Conservation (phyloP, 1,284 basidiomycete species). For the Kalmanozyma brasiliensis region DNA sequence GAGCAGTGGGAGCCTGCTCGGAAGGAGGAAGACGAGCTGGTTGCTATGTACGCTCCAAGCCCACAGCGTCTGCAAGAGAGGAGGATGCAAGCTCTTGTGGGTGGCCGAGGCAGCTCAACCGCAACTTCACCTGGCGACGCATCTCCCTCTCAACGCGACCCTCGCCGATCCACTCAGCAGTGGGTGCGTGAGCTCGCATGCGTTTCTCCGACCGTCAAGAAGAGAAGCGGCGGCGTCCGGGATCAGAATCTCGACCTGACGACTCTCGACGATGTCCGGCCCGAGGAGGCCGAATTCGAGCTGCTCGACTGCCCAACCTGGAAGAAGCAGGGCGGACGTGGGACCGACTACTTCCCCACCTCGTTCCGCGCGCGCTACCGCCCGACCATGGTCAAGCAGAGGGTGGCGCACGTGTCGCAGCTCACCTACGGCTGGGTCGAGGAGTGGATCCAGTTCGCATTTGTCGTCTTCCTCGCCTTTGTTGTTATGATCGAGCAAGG, state of each 20-base stretch:
- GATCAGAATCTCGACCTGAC: constrained; percentile 9
- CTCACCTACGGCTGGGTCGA: constrained; percentile 55
- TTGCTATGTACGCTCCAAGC: constrained; percentile 34
- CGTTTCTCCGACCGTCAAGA: constrained; percentile 18
- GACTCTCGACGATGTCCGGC: constrained; percentile 11
- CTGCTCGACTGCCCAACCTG: constrained; percentile 45
- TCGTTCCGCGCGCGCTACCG: constrained; percentile 51
- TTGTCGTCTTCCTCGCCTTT: constrained; percentile 59
- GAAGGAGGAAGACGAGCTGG: constrained; percentile 43
- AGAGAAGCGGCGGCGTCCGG: not conserved
- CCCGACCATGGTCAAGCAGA: constrained; percentile 55
- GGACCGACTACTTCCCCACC: constrained; percentile 58
- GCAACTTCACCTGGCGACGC: constrained; percentile 2
- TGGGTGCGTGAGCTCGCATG: constrained; percentile 29
- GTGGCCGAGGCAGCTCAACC: not conserved
- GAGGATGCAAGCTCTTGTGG: constrained; percentile 15
- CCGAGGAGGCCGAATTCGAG: constrained; percentile 53
- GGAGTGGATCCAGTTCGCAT: constrained; percentile 56
- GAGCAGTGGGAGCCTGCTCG: constrained; percentile 15
- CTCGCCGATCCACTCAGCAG: constrained; percentile 22
- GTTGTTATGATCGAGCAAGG: constrained; percentile 52
- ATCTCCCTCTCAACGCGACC: constrained; percentile 9
- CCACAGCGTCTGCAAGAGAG: constrained; percentile 29
- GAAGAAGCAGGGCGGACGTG: constrained; percentile 49
- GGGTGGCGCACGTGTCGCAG: constrained; percentile 45